Evolutionary conservation across 306 rosid genomes (phyloP), one percentile per base, ranked within the genome.

Genomic region (Begonia loranthoides): DNA sequence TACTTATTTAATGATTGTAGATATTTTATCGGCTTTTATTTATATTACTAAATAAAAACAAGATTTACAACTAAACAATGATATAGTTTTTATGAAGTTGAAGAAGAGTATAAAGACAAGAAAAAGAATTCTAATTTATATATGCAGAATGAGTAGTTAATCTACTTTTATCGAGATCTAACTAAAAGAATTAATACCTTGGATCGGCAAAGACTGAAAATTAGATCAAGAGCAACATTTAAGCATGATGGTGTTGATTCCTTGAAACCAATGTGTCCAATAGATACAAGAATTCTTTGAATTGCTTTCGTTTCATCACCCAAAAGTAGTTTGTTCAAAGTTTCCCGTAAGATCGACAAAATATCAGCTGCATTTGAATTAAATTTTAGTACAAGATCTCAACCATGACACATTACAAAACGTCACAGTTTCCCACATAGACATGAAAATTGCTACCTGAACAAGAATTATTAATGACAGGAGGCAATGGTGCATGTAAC

Each of bases 251-350:
- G 57, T 55, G 94, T 77, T 68, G 87, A 71, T 70, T 89, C 94
- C 50, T 85, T 80, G 54, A 79, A 66, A 58, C 95, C 82, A 6
- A 89, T 67, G 74, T 89, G 94, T 61, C 97, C 97, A 56, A 85
- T 66, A 57, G 97, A 77, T 63, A 89, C 63, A 45, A 76, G 78
- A 71, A 74, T 79, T 73, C 70, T 89, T 74, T 82, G 97, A 60
- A 73, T 66, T 50, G 90, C 85, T 76, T 85, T 85, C 57, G 58
- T 78, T 55, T 89, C 95, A 55, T 78, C 87, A 50, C 85, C 82
- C 49, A 39, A 60, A 17, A 89, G 68, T 59, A 85, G 81, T 77
- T 89, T 85, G 63, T 76, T 65, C 87, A 89, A 76, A 73, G 74
- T 89, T 60, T 82, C 87, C 50, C 36, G 57, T 57, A 89, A 66